Base-by-base conservation (phyloP, 805 yeast species). In the Isabelozyma pseudorhagii region DNA sequence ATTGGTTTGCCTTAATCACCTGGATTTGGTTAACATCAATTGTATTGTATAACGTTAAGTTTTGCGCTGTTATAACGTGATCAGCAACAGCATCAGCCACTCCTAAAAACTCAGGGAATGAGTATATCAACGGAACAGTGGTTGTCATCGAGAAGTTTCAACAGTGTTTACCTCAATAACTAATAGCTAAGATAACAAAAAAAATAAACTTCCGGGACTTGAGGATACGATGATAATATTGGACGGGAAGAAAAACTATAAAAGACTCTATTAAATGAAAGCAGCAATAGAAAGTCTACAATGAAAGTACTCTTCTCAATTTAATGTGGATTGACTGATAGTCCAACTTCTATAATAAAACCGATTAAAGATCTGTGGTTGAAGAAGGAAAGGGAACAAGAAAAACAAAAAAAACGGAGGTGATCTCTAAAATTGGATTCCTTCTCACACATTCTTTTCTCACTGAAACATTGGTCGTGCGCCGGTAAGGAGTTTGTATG, bases 71-170 rank as follows among this genome's bases (percentile, higher is more conserved):
- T 36, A 91, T 83, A 45, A 93, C 86, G 67, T 92, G 96, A 68
- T 94, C 97, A 1, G 97, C 97, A 28, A 93, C 96, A 21, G 98
- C 98, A 48, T 88, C 96, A 2, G 98, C 97, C 31, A 93, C 97
- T 14, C 89, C 94, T 28, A 83, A 76, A 61, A 89, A 85, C 67
- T 88, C 96, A 42, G 91, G 94, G 66, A 94, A 93, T 46, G 97
- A 89, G 77, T 89, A 92, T 46, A 93, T 86, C 53, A 90, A 83
- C 15, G 99, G 98, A 21, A 91, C 96, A 5, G 96, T 88, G 3
- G 97, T 89, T 2, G 97, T 89, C 97, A 90, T 90, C 8, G 18
- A 21, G 3, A 40, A 17, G n/a, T n/a, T 2, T 40, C 27, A 21
- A 17, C 17, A 17, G 13, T n/a, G 40, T n/a, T 13, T 40, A 40